Evolutionary conservation across 2,329 filamentous ascomycete species (phyloP).

Genomic region (Sporothrix schenckii): DNA sequence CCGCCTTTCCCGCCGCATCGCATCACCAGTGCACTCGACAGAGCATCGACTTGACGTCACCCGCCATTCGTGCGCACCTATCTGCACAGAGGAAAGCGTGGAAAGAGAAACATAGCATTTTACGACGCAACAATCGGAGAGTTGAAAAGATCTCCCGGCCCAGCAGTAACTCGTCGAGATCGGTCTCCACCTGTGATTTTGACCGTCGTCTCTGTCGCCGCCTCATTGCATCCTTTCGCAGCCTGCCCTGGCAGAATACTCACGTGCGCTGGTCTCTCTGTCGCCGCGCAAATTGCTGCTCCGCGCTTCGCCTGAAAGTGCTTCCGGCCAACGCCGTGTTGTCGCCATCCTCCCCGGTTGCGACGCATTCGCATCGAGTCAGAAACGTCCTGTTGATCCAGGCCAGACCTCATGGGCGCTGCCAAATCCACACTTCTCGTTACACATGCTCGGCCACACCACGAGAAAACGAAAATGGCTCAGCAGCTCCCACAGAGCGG

Average conservation of each 20-base stretch:
- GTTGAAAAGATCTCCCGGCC: not conserved
- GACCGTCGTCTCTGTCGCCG: not conserved
- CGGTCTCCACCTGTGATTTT: not conserved
- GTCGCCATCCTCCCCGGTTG: not conserved
- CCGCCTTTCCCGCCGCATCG: not conserved
- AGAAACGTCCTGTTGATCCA: conserved; percentile 3
- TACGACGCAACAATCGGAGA: not conserved
- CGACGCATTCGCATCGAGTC: conserved; percentile 7
- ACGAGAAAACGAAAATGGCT: conserved; percentile 34
- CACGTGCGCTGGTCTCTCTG: not conserved
- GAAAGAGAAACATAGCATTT: conserved; percentile 1
- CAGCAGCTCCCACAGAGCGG: conserved; percentile 39
- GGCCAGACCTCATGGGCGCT: conserved; percentile 34
- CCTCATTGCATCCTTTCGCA: conserved; percentile 7
- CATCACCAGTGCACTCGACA: conserved; percentile 13
- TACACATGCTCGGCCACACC: conserved; percentile 31
- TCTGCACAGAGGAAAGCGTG: conserved; percentile 9
- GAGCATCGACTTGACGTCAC: not conserved
- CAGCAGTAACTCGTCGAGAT: not conserved
- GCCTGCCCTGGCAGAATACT: not conserved
- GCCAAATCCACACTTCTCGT: conserved; percentile 35
- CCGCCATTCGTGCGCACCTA: conserved; percentile 20
- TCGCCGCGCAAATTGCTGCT: not conserved
- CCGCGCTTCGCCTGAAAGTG: not conserved
- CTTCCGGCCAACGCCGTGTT: not conserved